phyloP scores from a whole-genome alignment of 306 rosid species.

The Medicago ruthenica region DNA sequence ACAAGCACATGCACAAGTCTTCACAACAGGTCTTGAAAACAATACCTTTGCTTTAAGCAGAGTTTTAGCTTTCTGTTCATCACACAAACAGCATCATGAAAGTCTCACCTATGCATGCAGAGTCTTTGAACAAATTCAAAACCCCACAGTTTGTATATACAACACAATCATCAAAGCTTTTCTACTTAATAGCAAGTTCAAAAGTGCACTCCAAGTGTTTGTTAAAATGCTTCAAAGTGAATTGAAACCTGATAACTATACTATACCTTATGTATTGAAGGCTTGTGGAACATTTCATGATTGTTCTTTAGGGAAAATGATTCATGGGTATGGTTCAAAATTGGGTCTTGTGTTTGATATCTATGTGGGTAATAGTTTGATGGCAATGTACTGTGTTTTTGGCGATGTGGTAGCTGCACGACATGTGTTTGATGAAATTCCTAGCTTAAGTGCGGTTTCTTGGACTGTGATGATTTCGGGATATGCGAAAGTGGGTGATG shows the following conservation, averaged over 20 bases:
- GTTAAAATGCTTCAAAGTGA: slow-evolving; percentile 52
- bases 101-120: slow-evolving; percentile 57
- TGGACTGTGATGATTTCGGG: slow-evolving; percentile 82
- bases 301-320: slow-evolving; percentile 45
- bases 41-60: slow-evolving; percentile 70
- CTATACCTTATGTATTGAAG: slow-evolving; percentile 72
- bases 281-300: slow-evolving; percentile 53
- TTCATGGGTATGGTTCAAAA: slow-evolving; percentile 71
- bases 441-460: slow-evolving; percentile 59
- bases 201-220: slow-evolving; percentile 44
- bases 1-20: slow-evolving; percentile 70
- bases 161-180: slow-evolving; percentile 67
- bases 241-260: slow-evolving; percentile 59
- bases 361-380: slow-evolving; percentile 73
- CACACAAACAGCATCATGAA: slow-evolving; percentile 53
- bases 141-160: slow-evolving; percentile 72
- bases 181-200: slow-evolving; percentile 46
- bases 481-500: slow-evolving; percentile 65
- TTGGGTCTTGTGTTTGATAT: slow-evolving; percentile 57
- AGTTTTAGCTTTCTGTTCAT: slow-evolving; percentile 64
- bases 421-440: slow-evolving; percentile 74
- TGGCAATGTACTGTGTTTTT: slow-evolving; percentile 50
- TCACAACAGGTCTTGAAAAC: slow-evolving; percentile 58
- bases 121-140: slow-evolving; percentile 58
- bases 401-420: slow-evolving; percentile 61